Evolutionary conservation across 2,329 filamentous ascomycete species (phyloP), one percentile per base, ranked within the genome.

Genomic region (Metarhizium humberi): DNA sequence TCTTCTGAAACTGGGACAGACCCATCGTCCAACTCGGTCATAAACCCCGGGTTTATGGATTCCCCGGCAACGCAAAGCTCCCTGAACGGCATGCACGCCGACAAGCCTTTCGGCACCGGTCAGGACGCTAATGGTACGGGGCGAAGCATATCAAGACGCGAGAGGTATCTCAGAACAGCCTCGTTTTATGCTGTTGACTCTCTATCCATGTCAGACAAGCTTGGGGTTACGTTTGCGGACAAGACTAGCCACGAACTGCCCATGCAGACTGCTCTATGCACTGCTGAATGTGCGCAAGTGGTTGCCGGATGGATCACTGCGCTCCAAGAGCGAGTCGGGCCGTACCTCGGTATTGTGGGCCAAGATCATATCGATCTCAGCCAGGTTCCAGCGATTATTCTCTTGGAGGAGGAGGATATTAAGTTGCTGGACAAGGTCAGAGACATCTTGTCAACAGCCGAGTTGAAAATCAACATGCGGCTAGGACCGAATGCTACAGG

Each of bases 111-210:
- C 13, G 30, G 30, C 32, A 18, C 45, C n/a, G 50, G 20, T 32
- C 38, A 30, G 2, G 53, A 45, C 66, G 56, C 51, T 32, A 49
- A 54, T 47, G 50, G 58, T 30, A 68, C 71, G 3, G 73, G 63
- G 45, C 72, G 73, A 48, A 72, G 78, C 11, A 83, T 80, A 11
- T 85, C 87, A 0, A 86, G 87, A 56, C 86, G 91, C 3, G 92
- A 99, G 71, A 87, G 86, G 60, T 90, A 95, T 64, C 78, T 97
- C 20, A 86, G 92, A 47, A 95, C 92, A 68, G 94, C 94, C n/a
- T 94, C 92, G 0, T 95, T 91, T 66, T 96, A 95, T 66, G 94
- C 94, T 1, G 91, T 90, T 1, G 91, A 96, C 68, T 95, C 92
- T 0, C 80, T 99, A 8, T 84, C 85, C 32, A 94, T 94, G 83